Base-by-base conservation (phyloP, 352 stramenopile species). In the Aphanomyces astaci region DNA sequence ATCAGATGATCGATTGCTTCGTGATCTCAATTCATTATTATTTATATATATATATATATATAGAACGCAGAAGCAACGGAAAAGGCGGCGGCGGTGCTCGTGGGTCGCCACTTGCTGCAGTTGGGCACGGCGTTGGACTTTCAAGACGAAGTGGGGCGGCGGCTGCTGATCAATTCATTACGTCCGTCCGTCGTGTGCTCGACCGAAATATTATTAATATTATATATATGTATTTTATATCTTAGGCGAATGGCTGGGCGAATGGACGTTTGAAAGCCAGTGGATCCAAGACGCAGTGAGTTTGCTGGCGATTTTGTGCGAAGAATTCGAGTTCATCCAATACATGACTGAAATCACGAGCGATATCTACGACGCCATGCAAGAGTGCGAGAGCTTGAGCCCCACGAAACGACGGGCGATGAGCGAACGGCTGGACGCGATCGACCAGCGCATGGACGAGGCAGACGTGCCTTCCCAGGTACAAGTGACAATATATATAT, bases 111-210 rank as follows among this genome's bases (percentile, higher is more conserved):
- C 66, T 64, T 91, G 22, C 74, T 93, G 0, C 72, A 73, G 40
- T 63, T 91, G 22, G 84, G 82, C 15, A 80, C 80, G 45, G 77
- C 83, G 15, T 45, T 93, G 27, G 84, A 93, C 68, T 90, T 87
- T 59, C 82, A 90, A 55, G 84, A 93, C 59, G 84, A 93, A 54
- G 89, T 90, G 54, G 84, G 84, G 7, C 82, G 82, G n/a, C 78
- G 82, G 13, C 76, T 80, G 32, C 71, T 92, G n/a, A 75, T 92
- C 4, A 78, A 87, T 49, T 76, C 76, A 9, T 57, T 92, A 51
- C 80, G 83, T 89, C n/a, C n/a, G n/a, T n/a, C n/a, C n/a, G n/a
- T n/a, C n/a, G n/a, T n/a, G n/a, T n/a, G n/a, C n/a, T n/a, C n/a
- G n/a, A n/a, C n/a, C n/a, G n/a, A n/a, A n/a, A n/a, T n/a, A n/a